These are phyloP conservation scores for Xerocomus minutiporus DNA, from an alignment of 1,284 basidiomycete genomes.

Conservation along the genomic window DNA sequence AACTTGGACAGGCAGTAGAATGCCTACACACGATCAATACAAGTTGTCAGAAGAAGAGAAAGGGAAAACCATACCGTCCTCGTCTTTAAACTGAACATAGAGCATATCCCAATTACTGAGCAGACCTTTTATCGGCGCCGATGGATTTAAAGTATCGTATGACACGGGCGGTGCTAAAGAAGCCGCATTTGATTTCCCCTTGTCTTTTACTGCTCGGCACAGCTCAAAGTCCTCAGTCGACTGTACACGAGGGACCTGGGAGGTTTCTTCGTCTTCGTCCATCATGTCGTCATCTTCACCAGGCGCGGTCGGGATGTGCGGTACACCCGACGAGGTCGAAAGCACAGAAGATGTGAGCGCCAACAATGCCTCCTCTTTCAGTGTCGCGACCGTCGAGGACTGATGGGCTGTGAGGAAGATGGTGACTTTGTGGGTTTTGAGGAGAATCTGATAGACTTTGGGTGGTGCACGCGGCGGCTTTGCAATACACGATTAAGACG, in stretches of 20 bases:
- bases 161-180: slow-evolving; percentile 9
- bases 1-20: slow-evolving; percentile 41
- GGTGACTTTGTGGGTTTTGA: slow-evolving; percentile 69
- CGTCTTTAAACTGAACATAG: slow-evolving; percentile 61
- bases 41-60: no score
- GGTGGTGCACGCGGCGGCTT: slow-evolving; percentile 43
- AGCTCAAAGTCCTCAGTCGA: slow-evolving; percentile 60
- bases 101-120: slow-evolving; percentile 60
- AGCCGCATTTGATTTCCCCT: slow-evolving; percentile 41
- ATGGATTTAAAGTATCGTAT: slow-evolving; percentile 51
- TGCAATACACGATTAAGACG: slow-evolving; percentile 1
- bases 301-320: slow-evolving; percentile 20
- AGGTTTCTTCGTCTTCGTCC: slow-evolving; percentile 9
- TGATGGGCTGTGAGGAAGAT: slow-evolving; percentile 55
- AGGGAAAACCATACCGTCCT: slow-evolving; percentile 43
- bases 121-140: slow-evolving; percentile 44
- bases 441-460: slow-evolving; percentile 58
- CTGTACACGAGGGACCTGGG: slow-evolving; percentile 44
- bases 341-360: slow-evolving; percentile 51
- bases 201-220: slow-evolving; percentile 49
- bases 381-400: slow-evolving; percentile 46
- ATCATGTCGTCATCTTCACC: slow-evolving; percentile 25
- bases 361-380: slow-evolving; percentile 60
- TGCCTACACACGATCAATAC: slow-evolving; percentile 30
- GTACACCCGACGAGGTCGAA: slow-evolving; percentile 10